phyloP scores from a whole-genome alignment of 306 rosid species.

The Cajanus cajan region DNA sequence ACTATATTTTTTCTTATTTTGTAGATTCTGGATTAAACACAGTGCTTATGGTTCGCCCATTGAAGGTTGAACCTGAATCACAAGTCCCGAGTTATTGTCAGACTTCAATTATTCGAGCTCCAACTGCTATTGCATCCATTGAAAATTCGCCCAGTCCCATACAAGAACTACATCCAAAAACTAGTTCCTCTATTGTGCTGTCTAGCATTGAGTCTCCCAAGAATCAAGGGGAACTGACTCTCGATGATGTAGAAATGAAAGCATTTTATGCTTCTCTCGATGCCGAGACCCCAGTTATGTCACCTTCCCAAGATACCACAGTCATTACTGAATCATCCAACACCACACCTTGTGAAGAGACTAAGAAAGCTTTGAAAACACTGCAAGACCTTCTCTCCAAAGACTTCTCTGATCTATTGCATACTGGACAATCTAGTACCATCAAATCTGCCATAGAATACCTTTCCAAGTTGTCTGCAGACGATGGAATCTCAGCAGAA shows the following conservation, averaged over 20 bases:
- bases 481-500: conserved; percentile 38
- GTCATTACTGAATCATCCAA: conserved; percentile 22
- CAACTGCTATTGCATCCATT: conserved; percentile 9
- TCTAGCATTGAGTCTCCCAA: conserved; percentile 28
- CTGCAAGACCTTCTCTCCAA: conserved; percentile 40
- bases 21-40: conserved; percentile 40
- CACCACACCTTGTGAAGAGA: conserved; percentile 38
- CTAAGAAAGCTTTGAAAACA: conserved; percentile 39
- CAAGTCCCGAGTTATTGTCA: conserved; percentile 23
- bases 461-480: conserved; percentile 36
- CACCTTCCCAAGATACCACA: conserved; percentile 27
- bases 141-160: conserved; percentile 11
- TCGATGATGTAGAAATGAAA: conserved; percentile 50
- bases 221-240: conserved; percentile 33
- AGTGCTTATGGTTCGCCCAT: conserved; percentile 37
- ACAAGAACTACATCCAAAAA: conserved; percentile 26
- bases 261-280: conserved; percentile 54
- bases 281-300: conserved; percentile 33
- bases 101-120: conserved; percentile 25
- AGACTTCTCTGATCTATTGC: conserved; percentile 41
- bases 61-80: conserved; percentile 42
- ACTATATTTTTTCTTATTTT: conserved; percentile 16
- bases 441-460: conserved; percentile 40
- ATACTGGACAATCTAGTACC: conserved; percentile 26
- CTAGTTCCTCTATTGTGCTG: conserved; percentile 15